Conservation (phyloP, 2,329 filamentous ascomycete species). For the Fusarium mundagurra region DNA sequence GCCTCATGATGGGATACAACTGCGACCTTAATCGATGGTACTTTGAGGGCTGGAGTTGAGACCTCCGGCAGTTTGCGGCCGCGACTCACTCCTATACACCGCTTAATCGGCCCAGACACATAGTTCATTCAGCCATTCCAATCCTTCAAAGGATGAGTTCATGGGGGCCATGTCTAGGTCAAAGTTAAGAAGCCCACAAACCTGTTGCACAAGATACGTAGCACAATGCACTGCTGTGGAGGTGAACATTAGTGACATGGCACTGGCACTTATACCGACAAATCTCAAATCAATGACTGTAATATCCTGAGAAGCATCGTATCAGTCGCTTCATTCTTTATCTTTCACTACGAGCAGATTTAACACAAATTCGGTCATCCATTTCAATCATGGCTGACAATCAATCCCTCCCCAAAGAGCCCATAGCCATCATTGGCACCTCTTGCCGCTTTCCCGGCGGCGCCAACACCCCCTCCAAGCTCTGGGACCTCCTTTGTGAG, state of each 20-base stretch:
- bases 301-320: not conserved
- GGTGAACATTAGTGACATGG: not conserved
- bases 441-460: slow-evolving; percentile 53
- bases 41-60: not conserved
- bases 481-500: slow-evolving; percentile 10
- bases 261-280: not conserved
- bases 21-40: not conserved
- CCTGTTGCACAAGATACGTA: not conserved
- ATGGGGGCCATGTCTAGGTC: not conserved
- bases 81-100: not conserved
- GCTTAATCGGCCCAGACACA: not conserved
- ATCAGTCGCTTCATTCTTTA: not conserved
- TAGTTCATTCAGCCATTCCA: not conserved
- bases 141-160: not conserved
- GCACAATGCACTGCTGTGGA: not conserved
- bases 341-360: not conserved
- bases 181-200: not conserved
- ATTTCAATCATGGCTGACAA: not conserved
- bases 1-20: not conserved
- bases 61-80: not conserved
- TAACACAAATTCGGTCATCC: not conserved
- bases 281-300: not conserved
- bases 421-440: slow-evolving; percentile 54
- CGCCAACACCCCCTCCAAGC: slow-evolving; percentile 35
- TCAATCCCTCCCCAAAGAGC: slow-evolving; percentile 35